Base-by-base conservation (phyloP, 2,329 filamentous ascomycete genomes). In the Cadophora luteo-olivacea region DNA sequence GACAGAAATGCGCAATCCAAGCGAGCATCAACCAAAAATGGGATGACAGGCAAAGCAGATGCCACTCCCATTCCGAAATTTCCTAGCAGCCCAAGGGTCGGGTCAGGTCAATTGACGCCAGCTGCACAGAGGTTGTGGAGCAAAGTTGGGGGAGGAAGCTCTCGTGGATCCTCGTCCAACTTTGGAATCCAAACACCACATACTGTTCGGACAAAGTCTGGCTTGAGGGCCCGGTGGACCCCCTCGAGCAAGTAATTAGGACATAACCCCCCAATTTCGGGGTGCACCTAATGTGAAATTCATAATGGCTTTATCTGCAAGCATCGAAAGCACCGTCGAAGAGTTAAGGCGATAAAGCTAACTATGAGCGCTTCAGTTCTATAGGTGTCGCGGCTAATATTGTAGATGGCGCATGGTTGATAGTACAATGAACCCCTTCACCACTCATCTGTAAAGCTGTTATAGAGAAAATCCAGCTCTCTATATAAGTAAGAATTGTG, bases 1-100 rank as follows among this genome's bases (percentile, higher is more conserved):
- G 94, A 97, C 70, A 88, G 88, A 63, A 92, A 92, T 25, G 88
- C 92, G 14, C 88, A 89, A 75, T 91, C 86, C 2, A 94, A 94
- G 78, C 87, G 90, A 61, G 84, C 85, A 32, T 85, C 87, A 4
- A 84, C 86, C 8, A 86, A 84, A 66, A 82, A 85, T 22, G 89
- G 88, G 29, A 84, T 88, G 70, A 88, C 85, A 4, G 89, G 86
- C 16, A 91, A 84, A 73, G 83, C 82, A 14, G 84, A 87, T 38
- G 80, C 81, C 68, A 89, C 87, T 2, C 89, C 89, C 0, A 86
- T 89, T n/a, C 91, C 92, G 9, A 87, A 85, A 73, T 92, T 92
- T 70, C 87, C 89, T 1, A 91, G 89, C 72, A 90, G 87, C 70
- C 88, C 89, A 22, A 82, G 86, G 57, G 82, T 87, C 29, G 72